Base-by-base conservation (phyloP, 1,139 yeast species). In the Yamadazyma siamensis region DNA sequence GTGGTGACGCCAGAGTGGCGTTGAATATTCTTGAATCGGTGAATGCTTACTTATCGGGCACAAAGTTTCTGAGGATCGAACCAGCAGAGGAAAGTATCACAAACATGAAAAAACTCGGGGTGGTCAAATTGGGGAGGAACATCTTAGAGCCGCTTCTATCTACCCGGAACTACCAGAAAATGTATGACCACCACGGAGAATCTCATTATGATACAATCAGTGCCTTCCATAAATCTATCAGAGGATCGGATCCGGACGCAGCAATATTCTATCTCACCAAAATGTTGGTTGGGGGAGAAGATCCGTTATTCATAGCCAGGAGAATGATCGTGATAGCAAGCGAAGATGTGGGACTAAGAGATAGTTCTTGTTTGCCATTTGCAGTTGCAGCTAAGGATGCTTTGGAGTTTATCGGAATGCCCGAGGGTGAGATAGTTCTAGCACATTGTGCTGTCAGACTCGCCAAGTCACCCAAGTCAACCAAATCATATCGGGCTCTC, bases 171-270 rank as follows among this genome's bases (percentile, higher is more conserved):
- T 66, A 61, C 8, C 86, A 80, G 32, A 71, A 80, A 46, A 65
- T 81, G 40, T 89, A 91, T 50, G 98, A 94, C 52, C 68, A 86
- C 31, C 80, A 77, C 24, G 97, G 96, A 0, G 98, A 91, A 45
- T 77, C 79, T 4, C 98, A 91, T 54, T 94, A 91, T 54, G 99
- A 91, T 52, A 77, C 95, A 0, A 91, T 91, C 5, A 84, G 95
- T 23, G 96, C 96, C 1, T 81, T 94, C 43, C 97, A 91, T 59
- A 91, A 91, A 50, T 76, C 95, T 0, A 74, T 91, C 0, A 68
- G 98, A 32, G 98, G 97, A 0, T 74, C 85, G 0, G 81, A 89
- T 50, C 81, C 91, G 0, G 87, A 91, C 56, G 97, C 97, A 0
- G 81, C 97, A 0, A 60, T 91, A 38, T 88, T 81, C 54, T 91